Conservation (phyloP, 2,329 filamentous ascomycete species). For the Madurella fahalii region DNA sequence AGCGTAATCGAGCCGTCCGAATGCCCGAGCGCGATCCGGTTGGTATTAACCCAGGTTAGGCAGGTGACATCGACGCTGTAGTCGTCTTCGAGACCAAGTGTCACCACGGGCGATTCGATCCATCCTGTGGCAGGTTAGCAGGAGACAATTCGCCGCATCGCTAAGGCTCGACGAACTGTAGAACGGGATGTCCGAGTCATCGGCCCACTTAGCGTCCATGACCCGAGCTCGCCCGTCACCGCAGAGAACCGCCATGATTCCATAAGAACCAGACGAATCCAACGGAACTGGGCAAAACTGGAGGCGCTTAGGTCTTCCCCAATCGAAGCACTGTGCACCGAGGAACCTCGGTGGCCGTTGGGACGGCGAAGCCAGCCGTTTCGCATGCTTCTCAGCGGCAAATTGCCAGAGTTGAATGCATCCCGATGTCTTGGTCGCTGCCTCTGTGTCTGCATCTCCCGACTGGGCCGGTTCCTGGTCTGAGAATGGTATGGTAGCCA, state of each 20-base stretch:
- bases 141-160: neutral
- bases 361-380: conserved; percentile 34
- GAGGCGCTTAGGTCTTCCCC: conserved; percentile 47
- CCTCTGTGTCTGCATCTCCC: conserved; percentile 29
- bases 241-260: conserved; percentile 48
- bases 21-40: conserved; percentile 53
- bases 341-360: conserved; percentile 36
- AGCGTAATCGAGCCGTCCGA: conserved; percentile 53
- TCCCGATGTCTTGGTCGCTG: conserved; percentile 37
- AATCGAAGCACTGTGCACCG: conserved; percentile 46
- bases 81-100: conserved; percentile 44
- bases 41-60: conserved; percentile 53
- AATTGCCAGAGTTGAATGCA: conserved; percentile 53
- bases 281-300: conserved; percentile 50
- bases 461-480: conserved; percentile 39
- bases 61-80: conserved; percentile 46
- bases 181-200: conserved; percentile 26
- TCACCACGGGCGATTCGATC: conserved; percentile 41
- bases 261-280: conserved; percentile 28
- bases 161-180: conserved; percentile 38
- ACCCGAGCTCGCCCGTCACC: conserved; percentile 49
- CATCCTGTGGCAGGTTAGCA: conserved; percentile 36
- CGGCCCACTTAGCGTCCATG: conserved; percentile 37
- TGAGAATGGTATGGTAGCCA: conserved; percentile 47
- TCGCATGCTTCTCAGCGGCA: conserved; percentile 28